Base-by-base conservation (phyloP, 2,329 filamentous ascomycete species). In the Harringtonia aguacate region DNA sequence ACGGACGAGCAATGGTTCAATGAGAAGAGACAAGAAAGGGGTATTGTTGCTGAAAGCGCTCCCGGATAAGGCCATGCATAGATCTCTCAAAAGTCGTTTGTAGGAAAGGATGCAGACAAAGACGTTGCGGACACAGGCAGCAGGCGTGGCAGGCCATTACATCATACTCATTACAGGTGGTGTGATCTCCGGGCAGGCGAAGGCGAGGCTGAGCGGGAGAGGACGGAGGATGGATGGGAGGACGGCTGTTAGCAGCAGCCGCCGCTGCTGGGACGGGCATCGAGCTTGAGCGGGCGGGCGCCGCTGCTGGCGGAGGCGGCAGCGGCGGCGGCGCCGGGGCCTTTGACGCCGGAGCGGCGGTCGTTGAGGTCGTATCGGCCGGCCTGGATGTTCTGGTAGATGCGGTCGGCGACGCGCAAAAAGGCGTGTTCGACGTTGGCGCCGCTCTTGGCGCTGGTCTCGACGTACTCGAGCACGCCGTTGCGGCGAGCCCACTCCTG, bases 281-380 rank as follows among this genome's bases (percentile, higher is more conserved):
- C 47, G 39, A 80, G 52, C 50, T 66, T 71, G 15, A 79, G 65
- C 10, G 46, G 28, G 9, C 46, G 43, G 30, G 35, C 35, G 18
- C 45, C 46, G 39, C 34, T 33, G 18, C 42, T 61, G 29, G 45
- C 35, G 18, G 41, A 44, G 33, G 39, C 34, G 8, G 43, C 44
- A 9, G 36, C 45, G 7, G 48, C 43, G 20, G 44, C 37, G 15
- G 22, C 42, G 50, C 74, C 63, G 52, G 81, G 63, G 43, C 82
- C 81, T 64, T 95, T 97, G 48, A 98, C 89, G 22, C 92, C 92
- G 48, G 84, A 90, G 58, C 89, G 77, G 57, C 90, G 75, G 62
- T 97, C 90, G 59, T 95, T 94, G 53, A 97, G 68, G 64, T 98
- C 89, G 61, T 97, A 97, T 60, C 80, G 86, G 12, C 92, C 92